These are phyloP conservation scores for Elongisporangium prolatum DNA, from an alignment of 352 stramenopile genomes.

Conservation along the genomic window DNA sequence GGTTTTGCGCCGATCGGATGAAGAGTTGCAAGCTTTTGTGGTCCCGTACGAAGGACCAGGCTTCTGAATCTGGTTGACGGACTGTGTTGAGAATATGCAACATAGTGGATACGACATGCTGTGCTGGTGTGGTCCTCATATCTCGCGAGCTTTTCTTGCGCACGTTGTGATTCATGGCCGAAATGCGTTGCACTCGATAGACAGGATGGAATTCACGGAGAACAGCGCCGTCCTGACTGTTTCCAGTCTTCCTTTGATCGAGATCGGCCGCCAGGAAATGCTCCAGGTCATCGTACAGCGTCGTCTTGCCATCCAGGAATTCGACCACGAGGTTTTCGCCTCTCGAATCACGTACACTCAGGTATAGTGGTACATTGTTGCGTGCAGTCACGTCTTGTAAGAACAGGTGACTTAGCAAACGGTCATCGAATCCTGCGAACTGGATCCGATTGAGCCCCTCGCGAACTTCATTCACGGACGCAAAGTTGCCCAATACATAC, in stretches of 20 bases:
- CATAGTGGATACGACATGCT: constrained; percentile 40
- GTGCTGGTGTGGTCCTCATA: constrained; percentile 46
- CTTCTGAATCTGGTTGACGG: constrained; percentile 30
- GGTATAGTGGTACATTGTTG: constrained; percentile 42
- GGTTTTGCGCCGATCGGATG: constrained; percentile 63
- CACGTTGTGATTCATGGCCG: constrained; percentile 42
- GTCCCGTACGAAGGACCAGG: constrained; percentile 64
- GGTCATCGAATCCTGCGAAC: constrained; percentile 44
- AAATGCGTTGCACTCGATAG: constrained; percentile 49
- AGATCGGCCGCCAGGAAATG: constrained; percentile 47
- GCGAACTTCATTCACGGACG: constrained; percentile 53
- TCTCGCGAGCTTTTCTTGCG: constrained; percentile 13
- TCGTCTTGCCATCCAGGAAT: constrained; percentile 47
- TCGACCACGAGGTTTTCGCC: constrained; percentile 71
- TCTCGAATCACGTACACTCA: constrained; percentile 54
- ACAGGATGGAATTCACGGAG: background rate
- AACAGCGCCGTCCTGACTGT: background rate
- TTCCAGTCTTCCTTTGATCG: constrained; percentile 14
- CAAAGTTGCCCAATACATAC: constrained; percentile 74
- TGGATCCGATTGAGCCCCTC: constrained; percentile 40
- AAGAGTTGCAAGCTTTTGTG: constrained; percentile 53
- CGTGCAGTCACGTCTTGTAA: background rate
- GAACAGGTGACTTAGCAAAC: constrained; percentile 6
- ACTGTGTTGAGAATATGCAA: constrained; percentile 68
- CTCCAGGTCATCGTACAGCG: constrained; percentile 60